Evolutionary conservation across 2,329 filamentous ascomycete species (phyloP), one percentile per base, ranked within the genome.

Genomic region (Mycocentrospora acerina): DNA sequence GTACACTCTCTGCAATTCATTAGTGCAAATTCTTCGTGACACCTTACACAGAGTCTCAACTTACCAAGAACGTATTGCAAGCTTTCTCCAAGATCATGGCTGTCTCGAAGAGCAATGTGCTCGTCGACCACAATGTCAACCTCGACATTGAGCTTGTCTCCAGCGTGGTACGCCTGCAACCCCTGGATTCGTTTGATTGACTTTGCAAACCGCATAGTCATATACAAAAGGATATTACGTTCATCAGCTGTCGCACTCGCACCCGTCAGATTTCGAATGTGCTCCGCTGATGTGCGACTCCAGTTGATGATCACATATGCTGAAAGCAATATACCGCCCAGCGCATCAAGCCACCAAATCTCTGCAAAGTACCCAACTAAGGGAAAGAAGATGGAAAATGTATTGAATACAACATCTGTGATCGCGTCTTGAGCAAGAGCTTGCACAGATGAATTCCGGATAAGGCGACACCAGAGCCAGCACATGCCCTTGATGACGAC

Each of bases 131-230:
- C 86, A 49, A 93, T 86, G 64, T 94, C 88, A 9, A 91, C 87
- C 57, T 85, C 81, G 17, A 91, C 86, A 48, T 88, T 90, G 41
- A 93, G 76, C 72, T 90, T 90, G 64, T 93, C 88, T 17, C 88
- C 88, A 0, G 84, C 83, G 58, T 94, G 88, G 62, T 93, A 94
- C 2, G 88, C 88, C 52, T 90, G 84, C 39, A 93, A 71, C 22
- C 88, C 88, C 62, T 93, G 88, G 44, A 94, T 93, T 62, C 88
- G 84, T 59, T 81, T 82, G 60, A 96, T 94, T 10, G 86, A 86
- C 52, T 86, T 88, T 30, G 90, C 90, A 62, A 95, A 95, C 14
- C 90, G 85, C 86, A 95, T 95, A 1, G 90, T 93, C 53, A 95
- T 78, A 69, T 96, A 96, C 1, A 95, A 76, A 15, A 95, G 69